phyloP scores from a whole-genome alignment of 768 basidiomycete species.

The Hygrocybe coccinea region DNA sequence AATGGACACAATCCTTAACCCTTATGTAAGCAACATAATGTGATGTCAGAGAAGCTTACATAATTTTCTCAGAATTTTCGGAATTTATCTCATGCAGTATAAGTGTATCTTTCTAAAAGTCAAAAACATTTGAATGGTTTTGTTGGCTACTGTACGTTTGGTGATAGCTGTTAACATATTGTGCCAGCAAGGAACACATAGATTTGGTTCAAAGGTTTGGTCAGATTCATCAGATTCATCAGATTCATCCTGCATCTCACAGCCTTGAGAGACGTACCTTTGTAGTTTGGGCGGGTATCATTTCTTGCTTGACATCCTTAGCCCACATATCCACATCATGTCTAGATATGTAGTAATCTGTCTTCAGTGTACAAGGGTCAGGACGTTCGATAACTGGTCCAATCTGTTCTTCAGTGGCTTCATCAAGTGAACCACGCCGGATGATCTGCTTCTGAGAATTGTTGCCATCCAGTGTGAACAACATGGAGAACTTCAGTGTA shows the following conservation, averaged over 20 bases:
- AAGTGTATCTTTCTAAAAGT: too few species aligned
- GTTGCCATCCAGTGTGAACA: neutral
- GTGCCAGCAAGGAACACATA: constrained; percentile 19
- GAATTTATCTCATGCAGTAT: neutral
- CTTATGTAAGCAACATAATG: neutral
- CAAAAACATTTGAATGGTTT: neutral
- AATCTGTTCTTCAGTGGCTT: neutral
- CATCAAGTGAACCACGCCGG: neutral
- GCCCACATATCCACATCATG: too few species aligned
- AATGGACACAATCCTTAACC: neutral
- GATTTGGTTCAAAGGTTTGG: neutral
- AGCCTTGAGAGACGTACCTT: too few species aligned
- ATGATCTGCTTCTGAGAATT: neutral
- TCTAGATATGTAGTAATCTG: too few species aligned
- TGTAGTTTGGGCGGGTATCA: too few species aligned
- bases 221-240: too few species aligned
- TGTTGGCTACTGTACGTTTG: neutral
- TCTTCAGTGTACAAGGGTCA: neutral
- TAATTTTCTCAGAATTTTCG: neutral
- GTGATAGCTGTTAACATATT: constrained; percentile 17
- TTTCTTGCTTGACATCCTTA: too few species aligned
- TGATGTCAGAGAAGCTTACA: neutral
- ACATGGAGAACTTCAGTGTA: neutral
- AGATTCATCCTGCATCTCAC: too few species aligned
- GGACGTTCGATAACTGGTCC: neutral